A percentile compares a stretch with the other conserved stretches of the same genome.
Conservation (phyloP, 352 stramenopile genomes). For the Globisporangium cylindrosporum region DNA sequence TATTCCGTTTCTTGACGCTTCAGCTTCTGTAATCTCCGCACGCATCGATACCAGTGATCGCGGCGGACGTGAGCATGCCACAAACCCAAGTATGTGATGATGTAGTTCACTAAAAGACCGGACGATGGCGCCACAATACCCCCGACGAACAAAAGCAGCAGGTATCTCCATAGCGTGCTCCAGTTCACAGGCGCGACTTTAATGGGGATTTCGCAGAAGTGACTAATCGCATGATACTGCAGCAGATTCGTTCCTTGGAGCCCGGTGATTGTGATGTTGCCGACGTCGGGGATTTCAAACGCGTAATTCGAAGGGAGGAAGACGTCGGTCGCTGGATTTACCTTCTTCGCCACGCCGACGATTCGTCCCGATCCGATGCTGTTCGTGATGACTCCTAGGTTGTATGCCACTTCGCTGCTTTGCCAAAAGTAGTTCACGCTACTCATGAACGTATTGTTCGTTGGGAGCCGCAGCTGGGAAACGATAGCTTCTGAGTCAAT, state of each 20-base stretch:
- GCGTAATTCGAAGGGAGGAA: conserved; percentile 39
- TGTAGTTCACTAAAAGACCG: conserved; percentile 71
- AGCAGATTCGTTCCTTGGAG: conserved; percentile 45
- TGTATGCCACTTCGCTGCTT: conserved; percentile 57
- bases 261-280: conserved; percentile 46
- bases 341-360: conserved; percentile 67
- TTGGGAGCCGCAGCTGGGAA: conserved; percentile 44
- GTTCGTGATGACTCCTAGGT: conserved; percentile 61
- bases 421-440: conserved; percentile 70
- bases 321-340: conserved; percentile 45
- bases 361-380: conserved; percentile 46
- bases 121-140: conserved; percentile 64
- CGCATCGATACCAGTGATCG: conserved; percentile 81
- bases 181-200: conserved; percentile 54
- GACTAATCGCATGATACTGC: conserved; percentile 41
- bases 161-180: conserved; percentile 57
- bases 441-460: conserved; percentile 40
- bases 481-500: conserved; percentile 36
- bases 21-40: conserved; percentile 69
- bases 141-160: conserved; percentile 68
- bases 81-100: conserved; percentile 74
- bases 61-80: conserved; percentile 83
- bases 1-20: conserved; percentile 71
- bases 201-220: conserved; percentile 65
- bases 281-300: conserved; percentile 32